A percentile compares a stretch with the other conserved stretches of the same genome.
phyloP scores from a whole-genome alignment of 371 early-diverging fungal genomes.

The Paraphysoderma sedebokerense region DNA sequence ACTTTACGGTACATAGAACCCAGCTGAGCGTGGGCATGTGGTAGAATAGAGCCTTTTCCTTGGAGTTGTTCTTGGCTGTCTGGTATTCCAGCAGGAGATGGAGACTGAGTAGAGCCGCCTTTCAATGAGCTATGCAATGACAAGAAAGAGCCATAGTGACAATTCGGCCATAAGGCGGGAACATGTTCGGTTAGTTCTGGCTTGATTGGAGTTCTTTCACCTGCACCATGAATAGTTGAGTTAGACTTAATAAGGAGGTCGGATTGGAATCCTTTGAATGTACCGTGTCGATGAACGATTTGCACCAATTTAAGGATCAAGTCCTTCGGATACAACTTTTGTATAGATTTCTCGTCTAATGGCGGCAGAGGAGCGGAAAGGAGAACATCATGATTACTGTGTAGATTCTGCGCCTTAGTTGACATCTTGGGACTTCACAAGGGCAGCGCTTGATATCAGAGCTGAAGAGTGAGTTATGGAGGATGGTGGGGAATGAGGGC shows the following conservation, averaged over 20 bases:
- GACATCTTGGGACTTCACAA: too few species aligned
- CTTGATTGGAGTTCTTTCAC: constrained; percentile 4
- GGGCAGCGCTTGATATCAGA: too few species aligned
- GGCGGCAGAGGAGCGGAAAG: too few species aligned
- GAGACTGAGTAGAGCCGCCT: too few species aligned
- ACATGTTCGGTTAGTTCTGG: neutral
- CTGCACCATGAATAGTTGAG: too few species aligned
- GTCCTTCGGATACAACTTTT: constrained; percentile 2
- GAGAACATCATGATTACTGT: too few species aligned
- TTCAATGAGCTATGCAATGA: neutral
- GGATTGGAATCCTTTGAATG: too few species aligned
- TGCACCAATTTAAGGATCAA: neutral
- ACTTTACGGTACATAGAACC: neutral
- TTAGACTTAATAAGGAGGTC: too few species aligned
- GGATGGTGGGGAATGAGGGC: too few species aligned
- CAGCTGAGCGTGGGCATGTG: neutral
- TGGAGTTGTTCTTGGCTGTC: neutral
- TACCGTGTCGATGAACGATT: constrained; percentile 6
- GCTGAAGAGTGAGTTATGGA: too few species aligned
- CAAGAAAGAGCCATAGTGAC: neutral
- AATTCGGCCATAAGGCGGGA: neutral
- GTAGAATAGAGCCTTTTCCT: neutral
- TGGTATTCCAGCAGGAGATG: neutral
- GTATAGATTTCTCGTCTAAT: too few species aligned
- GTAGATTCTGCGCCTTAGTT: too few species aligned